Evolutionary conservation across 2,329 filamentous ascomycete genomes (phyloP), one percentile per base, ranked within the genome.

Genomic region (Fusarium papillatum): DNA sequence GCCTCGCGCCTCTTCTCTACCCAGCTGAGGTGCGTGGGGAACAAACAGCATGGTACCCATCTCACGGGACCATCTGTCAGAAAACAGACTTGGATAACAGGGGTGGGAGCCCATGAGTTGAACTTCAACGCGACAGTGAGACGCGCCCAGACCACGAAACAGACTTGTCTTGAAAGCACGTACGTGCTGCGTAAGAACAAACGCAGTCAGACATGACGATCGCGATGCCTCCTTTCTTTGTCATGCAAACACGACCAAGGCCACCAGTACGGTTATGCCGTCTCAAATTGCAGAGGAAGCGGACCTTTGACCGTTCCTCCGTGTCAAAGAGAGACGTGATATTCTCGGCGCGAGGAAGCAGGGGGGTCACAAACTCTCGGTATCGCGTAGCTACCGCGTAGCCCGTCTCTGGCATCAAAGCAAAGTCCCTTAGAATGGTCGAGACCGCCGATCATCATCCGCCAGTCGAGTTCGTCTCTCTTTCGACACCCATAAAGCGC

Each of bases 391-490:
- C 55, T 36, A 38, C 38, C 59, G 59, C 36, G 59, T 57, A 50
- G 65, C 41, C n/a, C 31, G 41, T 63, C 43, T 36, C 65, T 46
- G 39, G 38, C 53, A 46, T 26, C 34, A 59, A 36, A 60, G 66
- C 34, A 62, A 36, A 61, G 59, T 53, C 62, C 66, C 48, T 39
- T 68, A 31, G 38, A 63, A 68, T 48, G 65, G 64, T 65, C 48
- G 64, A 65, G 60, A 66, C 72, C 70, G 59, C 53, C 39, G 72
- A 74, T 74, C 72, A 46, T 64, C 70, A 48, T 70, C 43, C 61
- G 34, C 70, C 64, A 72, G 61, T 66, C 67, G 36, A 68, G 57
- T 60, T 50, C 36, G 65, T 63, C 24, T 48, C 43, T 50, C 29
- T 43, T 53, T 57, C 64, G 70, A 72, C 59, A 70, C 64, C 70